Evolutionary conservation across 2,329 filamentous ascomycete genomes (phyloP), one percentile per base, ranked within the genome.

Genomic region (Aspergillus oerlinghausenensis): DNA sequence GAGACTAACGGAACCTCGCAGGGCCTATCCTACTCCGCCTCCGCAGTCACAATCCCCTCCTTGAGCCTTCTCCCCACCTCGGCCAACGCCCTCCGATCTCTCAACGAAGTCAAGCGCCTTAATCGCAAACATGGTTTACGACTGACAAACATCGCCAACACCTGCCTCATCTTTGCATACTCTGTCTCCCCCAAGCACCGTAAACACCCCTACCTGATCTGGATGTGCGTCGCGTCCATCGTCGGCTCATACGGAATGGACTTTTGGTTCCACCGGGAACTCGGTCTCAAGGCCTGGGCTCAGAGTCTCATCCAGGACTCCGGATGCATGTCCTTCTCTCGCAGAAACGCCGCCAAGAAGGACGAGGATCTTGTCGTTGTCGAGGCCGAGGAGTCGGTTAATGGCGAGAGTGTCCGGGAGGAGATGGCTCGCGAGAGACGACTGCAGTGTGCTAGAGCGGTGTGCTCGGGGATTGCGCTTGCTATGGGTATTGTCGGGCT

Each of bases 11-110:
- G 45, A 55, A 42, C 9, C 42, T 43, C 19, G 19, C 67, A 97
- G 93, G 93, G 93, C 74, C 83, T 94, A 58, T 96, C 92, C 52
- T 95, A 93, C 78, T 88, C 91, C 50, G 84, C 94, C 65, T 88
- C 88, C 23, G 84, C 85, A 58, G 79, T 95, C 62, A 86, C 90
- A 26, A 84, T 96, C 58, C 92, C 93, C 19, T 83, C 89, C 5
- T 86, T 97, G 55, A 85, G 93, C 65, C 83, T 85, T 54, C 88
- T 97, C 50, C 89, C 91, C 9, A 90, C 89, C 52, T 88, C 92
- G 50, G 79, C 83, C 56, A 79, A 82, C 54, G 90, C 89, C 60
- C 82, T 86, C 49, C 85, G 86, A 69, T 86, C 89, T 65, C 86
- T 95, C 71, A 77, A 82, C 63, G 84, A 85, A 67, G 82, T 95